A percentile compares a stretch with the other conserved stretches of the same genome.
Evolutionary conservation across 2,329 filamentous ascomycete species (phyloP).

Genomic region (Xylariaceae sp.): DNA sequence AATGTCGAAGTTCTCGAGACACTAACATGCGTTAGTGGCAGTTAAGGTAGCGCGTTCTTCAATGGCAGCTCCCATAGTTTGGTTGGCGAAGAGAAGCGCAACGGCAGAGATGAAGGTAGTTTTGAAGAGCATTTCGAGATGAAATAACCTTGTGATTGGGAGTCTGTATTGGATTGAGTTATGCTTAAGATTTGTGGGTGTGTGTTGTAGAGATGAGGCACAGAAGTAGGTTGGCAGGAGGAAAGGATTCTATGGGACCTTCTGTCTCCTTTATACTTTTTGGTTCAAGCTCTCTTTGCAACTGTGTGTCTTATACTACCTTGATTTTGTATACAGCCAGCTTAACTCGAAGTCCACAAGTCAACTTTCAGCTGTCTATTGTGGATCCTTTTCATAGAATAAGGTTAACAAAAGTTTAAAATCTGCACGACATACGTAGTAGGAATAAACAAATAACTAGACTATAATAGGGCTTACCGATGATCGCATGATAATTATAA

Average conservation of each 20-base stretch:
- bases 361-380: no score
- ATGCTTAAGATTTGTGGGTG: background rate
- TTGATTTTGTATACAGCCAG: no score
- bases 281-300: background rate
- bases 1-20: background rate
- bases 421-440: no score
- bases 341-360: no score
- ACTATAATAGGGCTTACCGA: no score
- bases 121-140: conserved; percentile 6
- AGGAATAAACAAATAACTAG: no score
- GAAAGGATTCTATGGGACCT: background rate
- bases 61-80: conserved; percentile 1
- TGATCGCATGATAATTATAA: no score
- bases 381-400: no score
- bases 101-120: background rate
- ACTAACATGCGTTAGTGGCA: conserved; percentile 3
- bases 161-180: background rate
- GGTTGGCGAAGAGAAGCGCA: conserved; percentile 1
- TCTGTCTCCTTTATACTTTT: background rate
- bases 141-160: background rate
- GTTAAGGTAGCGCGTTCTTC: conserved; percentile 1
- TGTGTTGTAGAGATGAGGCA: background rate
- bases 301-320: no score
- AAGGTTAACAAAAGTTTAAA: no score
- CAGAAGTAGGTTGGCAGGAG: background rate